These are phyloP conservation scores for Euptelea pleiosperma DNA, from an alignment of 164 flowering plant species.

Conservation along the genomic window DNA sequence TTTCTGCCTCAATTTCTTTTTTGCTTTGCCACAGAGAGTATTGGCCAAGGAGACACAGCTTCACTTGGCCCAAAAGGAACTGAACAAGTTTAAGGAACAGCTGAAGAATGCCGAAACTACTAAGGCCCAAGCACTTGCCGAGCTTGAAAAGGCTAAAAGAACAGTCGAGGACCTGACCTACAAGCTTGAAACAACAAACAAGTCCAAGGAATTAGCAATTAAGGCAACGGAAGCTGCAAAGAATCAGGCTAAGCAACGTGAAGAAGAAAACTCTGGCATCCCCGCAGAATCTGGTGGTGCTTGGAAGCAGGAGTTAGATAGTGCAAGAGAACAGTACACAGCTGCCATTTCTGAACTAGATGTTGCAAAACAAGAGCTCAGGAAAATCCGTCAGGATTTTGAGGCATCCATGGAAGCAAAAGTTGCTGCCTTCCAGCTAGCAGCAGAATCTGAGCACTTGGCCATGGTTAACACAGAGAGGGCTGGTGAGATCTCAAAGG, in stretches of 20 bases:
- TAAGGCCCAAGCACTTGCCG: conserved; percentile 60
- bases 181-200: conserved; percentile 50
- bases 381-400: conserved; percentile 60
- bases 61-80: conserved; percentile 72
- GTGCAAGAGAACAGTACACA: conserved; percentile 49
- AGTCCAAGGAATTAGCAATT: conserved; percentile 54
- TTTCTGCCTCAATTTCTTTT: neutral
- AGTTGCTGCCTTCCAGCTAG: conserved; percentile 49
- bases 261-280: conserved; percentile 34
- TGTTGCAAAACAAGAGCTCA: conserved; percentile 71
- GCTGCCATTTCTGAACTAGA: conserved; percentile 54
- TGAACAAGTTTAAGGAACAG: conserved; percentile 73
- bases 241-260: conserved; percentile 47
- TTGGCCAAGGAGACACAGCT: conserved; percentile 80
- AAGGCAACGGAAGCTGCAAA: conserved; percentile 60
- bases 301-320: conserved; percentile 52
- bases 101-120: conserved; percentile 70
- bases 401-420: conserved; percentile 55
- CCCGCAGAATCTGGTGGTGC: conserved; percentile 26
- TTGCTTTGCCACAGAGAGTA: conserved; percentile 49
- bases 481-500: conserved; percentile 57
- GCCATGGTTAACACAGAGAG: conserved; percentile 53
- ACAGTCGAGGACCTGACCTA: conserved; percentile 58
- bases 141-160: conserved; percentile 72
- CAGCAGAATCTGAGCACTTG: conserved; percentile 52